Percentiles rank a stretch among this genome's conserved stretches.
phyloP scores from a whole-genome alignment of 2,329 filamentous ascomycete species.

The Penicillium sp. region DNA sequence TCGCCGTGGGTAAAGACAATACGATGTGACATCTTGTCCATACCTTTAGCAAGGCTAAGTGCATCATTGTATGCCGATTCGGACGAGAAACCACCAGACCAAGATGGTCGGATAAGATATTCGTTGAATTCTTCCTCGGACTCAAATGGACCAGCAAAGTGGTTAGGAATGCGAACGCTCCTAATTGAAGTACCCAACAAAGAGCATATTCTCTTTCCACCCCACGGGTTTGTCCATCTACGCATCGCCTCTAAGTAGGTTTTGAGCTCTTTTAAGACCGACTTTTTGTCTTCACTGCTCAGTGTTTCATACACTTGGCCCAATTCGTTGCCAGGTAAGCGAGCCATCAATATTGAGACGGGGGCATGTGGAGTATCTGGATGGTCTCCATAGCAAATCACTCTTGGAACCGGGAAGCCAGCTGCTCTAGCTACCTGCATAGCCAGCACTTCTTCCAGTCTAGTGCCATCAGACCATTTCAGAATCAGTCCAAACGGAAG shows the following conservation, averaged over 20 bases:
- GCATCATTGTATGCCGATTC: constrained; percentile 19
- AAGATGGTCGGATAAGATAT: constrained; percentile 21
- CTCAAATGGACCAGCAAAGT: constrained; percentile 23
- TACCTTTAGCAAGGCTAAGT: constrained; percentile 14
- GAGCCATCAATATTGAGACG: constrained; percentile 37
- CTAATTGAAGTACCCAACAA: constrained; percentile 22
- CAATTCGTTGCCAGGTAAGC: constrained; percentile 30
- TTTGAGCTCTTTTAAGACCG: constrained; percentile 26
- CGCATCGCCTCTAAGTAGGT: constrained; percentile 28
- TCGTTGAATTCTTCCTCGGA: constrained; percentile 26
- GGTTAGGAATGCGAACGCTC: constrained; percentile 24
- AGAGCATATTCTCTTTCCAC: constrained; percentile 24
- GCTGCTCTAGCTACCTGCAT: constrained; percentile 28
- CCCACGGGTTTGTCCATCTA: constrained; percentile 25
- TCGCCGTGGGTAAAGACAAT: constrained; percentile 23
- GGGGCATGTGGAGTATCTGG: constrained; percentile 25
- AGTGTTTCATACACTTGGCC: constrained; percentile 27
- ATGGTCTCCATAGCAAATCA: constrained; percentile 32
- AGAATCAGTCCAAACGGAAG: constrained; percentile 35
- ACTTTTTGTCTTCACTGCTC: constrained; percentile 21
- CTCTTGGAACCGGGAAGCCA: constrained; percentile 28
- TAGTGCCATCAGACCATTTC: constrained; percentile 36
- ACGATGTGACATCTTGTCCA: constrained; percentile 15
- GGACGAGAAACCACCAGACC: constrained; percentile 18
- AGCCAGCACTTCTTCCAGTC: constrained; percentile 30